Base-by-base conservation (phyloP, 495 filamentous ascomycete genomes). In the Penicillium maclennaniae region DNA sequence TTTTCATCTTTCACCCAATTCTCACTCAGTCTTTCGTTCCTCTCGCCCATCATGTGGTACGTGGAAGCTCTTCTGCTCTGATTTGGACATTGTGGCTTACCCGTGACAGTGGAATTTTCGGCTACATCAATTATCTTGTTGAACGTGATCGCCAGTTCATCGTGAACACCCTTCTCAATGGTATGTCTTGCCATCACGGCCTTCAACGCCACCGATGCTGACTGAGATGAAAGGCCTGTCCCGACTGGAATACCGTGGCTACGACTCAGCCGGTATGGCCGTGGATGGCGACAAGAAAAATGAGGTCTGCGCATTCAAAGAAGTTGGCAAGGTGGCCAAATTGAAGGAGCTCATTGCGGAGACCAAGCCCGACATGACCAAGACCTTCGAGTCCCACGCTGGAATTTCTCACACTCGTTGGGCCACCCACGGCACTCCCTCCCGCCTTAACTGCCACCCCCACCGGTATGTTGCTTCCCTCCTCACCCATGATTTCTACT, bases 261-360 rank as follows among this genome's bases (percentile, higher is more conserved):
- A 98, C 70, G 93, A 98, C 71, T 97, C 92, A 53, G 95, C 93
- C 54, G 93, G 93, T 71, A 78, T 98, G 54, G 93, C 92, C 58
- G 80, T 98, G 53, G 95, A 98, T 73, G 93, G 95, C 54, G 87
- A 97, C 83, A 97, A 96, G 82, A 96, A 96, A 79, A 92, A 95
- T 56, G 89, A 96, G 77, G 91, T 98, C 56, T 83, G 88, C 61
- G 92, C 95, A 23, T 97, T 89, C 82, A 98, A 98, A 79, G 95
- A 97, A 74, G 93, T 98, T 34, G 93, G 93, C 76, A 98, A 98
- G 83, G 93, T 98, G 47, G 91, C 86, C 60, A 95, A 95, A 75
- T 78, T 98, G 66, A 95, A 88, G 82, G 77, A 89, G 71, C 89
- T 97, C 73, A 91, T 97, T 62, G 88, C 86, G 21, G 84, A 89